These are phyloP conservation scores for Mrakia gelida DNA, from an alignment of 768 basidiomycete genomes.

Conservation along the genomic window DNA sequence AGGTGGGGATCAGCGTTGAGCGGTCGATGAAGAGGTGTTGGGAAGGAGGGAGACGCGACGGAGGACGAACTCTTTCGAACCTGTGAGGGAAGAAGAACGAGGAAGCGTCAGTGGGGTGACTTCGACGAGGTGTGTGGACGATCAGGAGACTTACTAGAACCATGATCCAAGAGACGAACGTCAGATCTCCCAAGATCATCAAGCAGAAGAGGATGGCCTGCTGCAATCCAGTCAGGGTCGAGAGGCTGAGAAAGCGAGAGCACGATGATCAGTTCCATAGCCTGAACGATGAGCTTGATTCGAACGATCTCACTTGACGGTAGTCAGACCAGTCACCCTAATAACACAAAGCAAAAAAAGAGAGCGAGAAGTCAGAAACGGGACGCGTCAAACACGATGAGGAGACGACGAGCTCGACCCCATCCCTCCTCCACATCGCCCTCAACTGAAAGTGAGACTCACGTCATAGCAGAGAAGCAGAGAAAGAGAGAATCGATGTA, in stretches of 20 bases:
- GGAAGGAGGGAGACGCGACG: not conserved
- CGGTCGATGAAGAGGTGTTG: not conserved
- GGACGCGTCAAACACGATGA: not conserved
- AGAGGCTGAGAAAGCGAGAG: not conserved
- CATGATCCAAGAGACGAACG: not conserved
- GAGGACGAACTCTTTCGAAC: not conserved
- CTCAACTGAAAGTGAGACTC: not conserved
- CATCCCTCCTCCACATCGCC: not conserved
- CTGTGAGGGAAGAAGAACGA: too few relatives aligned
- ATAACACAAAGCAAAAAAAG: not conserved
- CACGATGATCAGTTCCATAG: not conserved
- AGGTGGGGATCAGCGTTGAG: not conserved
- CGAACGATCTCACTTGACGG: not conserved
- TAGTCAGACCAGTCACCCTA: not conserved
- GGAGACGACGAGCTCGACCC: not conserved
- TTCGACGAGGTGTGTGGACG: not conserved
- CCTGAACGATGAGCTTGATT: not conserved
- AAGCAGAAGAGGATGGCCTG: not conserved
- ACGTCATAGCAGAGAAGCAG: slow-evolving; percentile 68
- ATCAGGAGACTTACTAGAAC: not conserved
- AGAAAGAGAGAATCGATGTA: slow-evolving; percentile 46
- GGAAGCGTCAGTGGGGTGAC: too few relatives aligned
- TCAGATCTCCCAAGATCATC: not conserved
- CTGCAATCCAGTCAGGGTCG: not conserved
- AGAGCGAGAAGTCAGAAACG: not conserved